phyloP scores from a whole-genome alignment of 306 rosid species.

The Senna siamea region DNA sequence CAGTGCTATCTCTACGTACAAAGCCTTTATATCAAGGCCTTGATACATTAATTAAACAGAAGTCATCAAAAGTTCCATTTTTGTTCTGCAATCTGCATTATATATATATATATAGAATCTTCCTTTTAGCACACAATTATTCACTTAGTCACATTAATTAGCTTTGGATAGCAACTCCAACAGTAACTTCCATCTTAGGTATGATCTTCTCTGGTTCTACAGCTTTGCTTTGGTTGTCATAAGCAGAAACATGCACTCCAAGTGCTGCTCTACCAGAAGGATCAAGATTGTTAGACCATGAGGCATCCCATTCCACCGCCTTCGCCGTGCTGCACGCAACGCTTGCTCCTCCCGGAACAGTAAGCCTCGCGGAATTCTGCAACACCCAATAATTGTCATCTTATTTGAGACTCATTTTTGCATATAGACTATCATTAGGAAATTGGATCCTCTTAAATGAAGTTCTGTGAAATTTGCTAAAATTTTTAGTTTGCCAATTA shows the following conservation, averaged over 20 bases:
- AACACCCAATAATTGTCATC: conserved; percentile 15
- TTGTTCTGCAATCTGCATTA: too few species aligned
- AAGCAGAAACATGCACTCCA: conserved; percentile 81
- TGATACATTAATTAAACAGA: conserved; percentile 24
- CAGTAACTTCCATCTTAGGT: conserved; percentile 52
- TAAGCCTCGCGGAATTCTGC: conserved; percentile 85
- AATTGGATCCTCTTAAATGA: too few species aligned
- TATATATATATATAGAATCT: conserved; percentile 31
- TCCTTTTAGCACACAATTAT: conserved; percentile 33
- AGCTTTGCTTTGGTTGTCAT: conserved; percentile 48
- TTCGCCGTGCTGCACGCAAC: conserved; percentile 96
- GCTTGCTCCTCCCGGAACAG: conserved; percentile 94
- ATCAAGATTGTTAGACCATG: conserved; percentile 86
- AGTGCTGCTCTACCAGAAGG: conserved; percentile 96
- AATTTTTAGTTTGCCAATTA: too few species aligned
- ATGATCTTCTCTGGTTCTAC: conserved; percentile 58
- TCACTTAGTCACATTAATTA: conserved; percentile 34
- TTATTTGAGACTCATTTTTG: too few species aligned
- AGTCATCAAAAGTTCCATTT: conserved; percentile 26
- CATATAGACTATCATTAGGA: too few species aligned
- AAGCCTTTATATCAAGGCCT: conserved; percentile 40
- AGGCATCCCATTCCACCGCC: conserved; percentile 91
- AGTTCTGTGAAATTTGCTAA: too few species aligned
- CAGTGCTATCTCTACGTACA: conserved; percentile 3
- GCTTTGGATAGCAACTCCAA: conserved; percentile 67